These are phyloP conservation scores for Talaromyces thailandensis DNA, from an alignment of 495 filamentous ascomycete genomes.

Conservation along the genomic window DNA sequence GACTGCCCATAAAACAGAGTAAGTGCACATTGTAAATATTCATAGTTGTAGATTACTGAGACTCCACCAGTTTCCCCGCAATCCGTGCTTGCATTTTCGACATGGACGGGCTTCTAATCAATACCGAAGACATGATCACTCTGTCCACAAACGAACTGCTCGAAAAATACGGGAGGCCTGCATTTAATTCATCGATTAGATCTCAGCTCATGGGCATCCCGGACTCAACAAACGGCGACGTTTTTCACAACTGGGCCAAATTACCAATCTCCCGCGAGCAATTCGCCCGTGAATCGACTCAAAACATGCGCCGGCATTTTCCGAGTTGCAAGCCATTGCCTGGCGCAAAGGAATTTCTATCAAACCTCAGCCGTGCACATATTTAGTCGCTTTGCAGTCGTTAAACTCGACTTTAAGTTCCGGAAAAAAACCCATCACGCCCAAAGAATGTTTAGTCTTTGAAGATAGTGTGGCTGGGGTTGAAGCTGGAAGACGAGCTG, in stretches of 20 bases:
- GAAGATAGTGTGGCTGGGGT: conserved; percentile 35
- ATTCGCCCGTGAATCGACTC: conserved; percentile 18
- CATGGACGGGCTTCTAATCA: conserved; percentile 33
- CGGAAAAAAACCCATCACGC: conserved; percentile 12
- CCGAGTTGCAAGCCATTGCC: conserved; percentile 20
- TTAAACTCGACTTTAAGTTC: conserved; percentile 15
- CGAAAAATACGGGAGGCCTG: conserved; percentile 16
- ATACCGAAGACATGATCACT: conserved; percentile 34
- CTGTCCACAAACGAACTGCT: conserved; percentile 24
- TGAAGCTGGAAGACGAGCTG: conserved; percentile 32
- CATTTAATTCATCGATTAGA: conserved; percentile 18
- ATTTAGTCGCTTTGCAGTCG: conserved; percentile 22
- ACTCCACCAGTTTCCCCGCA: conserved; percentile 19
- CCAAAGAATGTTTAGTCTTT: conserved; percentile 34
- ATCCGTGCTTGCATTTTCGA: conserved; percentile 39
- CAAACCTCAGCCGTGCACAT: conserved; percentile 14
- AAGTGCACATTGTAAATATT: conserved; percentile 3
- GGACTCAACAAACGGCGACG: conserved; percentile 13
- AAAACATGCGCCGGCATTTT: conserved; percentile 18
- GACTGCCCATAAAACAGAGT: conserved; percentile 4
- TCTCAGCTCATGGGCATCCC: conserved; percentile 18
- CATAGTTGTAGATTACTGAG: conserved; percentile 4
- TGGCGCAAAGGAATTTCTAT: conserved; percentile 24
- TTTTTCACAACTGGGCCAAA: conserved; percentile 23
- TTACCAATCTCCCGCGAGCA: conserved; percentile 22